Evolutionary conservation across 176 grass and related monocot species (phyloP).

Genomic region (Bolboschoenus planiculmis): DNA sequence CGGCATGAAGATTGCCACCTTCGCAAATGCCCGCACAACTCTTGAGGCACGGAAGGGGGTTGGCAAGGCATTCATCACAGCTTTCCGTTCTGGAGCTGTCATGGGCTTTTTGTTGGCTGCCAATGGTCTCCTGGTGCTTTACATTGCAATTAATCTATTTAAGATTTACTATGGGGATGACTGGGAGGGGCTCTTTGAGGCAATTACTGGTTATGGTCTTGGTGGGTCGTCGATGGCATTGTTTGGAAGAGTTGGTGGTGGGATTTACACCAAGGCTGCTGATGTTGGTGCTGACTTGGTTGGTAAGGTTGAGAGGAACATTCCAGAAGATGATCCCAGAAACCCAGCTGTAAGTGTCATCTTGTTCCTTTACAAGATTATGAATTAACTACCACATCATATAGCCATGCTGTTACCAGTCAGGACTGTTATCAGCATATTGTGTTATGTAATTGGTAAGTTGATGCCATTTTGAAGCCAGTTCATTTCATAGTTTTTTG

Average conservation of each 20-base stretch:
- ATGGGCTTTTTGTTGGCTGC: conserved; percentile 98
- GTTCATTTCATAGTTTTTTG: neutral
- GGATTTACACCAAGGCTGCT: conserved; percentile 94
- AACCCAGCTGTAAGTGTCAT: conserved; percentile 77
- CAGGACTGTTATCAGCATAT: neutral
- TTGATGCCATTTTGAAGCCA: neutral
- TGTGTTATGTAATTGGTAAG: neutral
- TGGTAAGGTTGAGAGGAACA: conserved; percentile 84
- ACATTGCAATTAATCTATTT: conserved; percentile 71
- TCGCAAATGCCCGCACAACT: conserved; percentile 86
- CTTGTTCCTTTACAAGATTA: neutral
- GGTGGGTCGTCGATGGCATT: conserved; percentile 94
- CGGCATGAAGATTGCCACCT: conserved; percentile 96
- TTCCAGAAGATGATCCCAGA: conserved; percentile 93
- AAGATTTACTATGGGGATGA: conserved; percentile 92
- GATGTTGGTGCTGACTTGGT: conserved; percentile 94
- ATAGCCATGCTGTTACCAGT: neutral
- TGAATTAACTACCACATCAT: neutral
- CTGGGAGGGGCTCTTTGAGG: conserved; percentile 89
- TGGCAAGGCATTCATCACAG: conserved; percentile 79
- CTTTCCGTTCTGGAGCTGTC: conserved; percentile 91
- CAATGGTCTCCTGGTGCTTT: conserved; percentile 87
- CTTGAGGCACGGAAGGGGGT: conserved; percentile 90
- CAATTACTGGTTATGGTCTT: conserved; percentile 92
- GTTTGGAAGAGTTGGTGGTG: conserved; percentile 90